These are phyloP conservation scores for Hirsutella rhossiliensis DNA, from an alignment of 2,329 filamentous ascomycete species.

Conservation along the genomic window DNA sequence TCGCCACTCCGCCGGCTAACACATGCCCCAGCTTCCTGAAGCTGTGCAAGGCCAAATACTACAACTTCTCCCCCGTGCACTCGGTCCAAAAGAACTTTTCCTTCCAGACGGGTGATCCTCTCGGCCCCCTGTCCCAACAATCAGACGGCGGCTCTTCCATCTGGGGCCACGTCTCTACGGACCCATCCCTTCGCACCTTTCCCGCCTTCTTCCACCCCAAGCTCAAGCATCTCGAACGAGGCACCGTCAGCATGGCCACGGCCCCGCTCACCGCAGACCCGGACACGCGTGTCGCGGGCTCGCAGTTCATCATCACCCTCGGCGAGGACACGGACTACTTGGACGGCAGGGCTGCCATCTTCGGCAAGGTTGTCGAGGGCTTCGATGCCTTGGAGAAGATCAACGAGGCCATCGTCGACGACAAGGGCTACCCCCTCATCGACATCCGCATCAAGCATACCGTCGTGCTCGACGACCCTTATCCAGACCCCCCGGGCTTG, in stretches of 20 bases:
- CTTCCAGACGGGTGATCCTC: constrained; percentile 89
- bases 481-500: constrained; percentile 66
- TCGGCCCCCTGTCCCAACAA: constrained; percentile 70
- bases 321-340: constrained; percentile 82
- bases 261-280: constrained; percentile 63
- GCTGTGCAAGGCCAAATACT: constrained; percentile 98
- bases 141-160: constrained; percentile 91
- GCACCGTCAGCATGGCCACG: constrained; percentile 97
- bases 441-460: constrained; percentile 94
- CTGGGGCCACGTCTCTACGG: constrained; percentile 68
- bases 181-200: constrained; percentile 62
- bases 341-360: constrained; percentile 88
- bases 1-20: constrained; percentile 32
- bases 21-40: constrained; percentile 70
- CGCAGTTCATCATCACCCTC: constrained; percentile 88
- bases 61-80: constrained; percentile 91
- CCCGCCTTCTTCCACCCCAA: constrained; percentile 75
- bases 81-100: constrained; percentile 91
- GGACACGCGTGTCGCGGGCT: constrained; percentile 71
- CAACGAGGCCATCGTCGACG: constrained; percentile 79
- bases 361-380: constrained; percentile 90
- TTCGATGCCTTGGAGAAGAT: constrained; percentile 92
- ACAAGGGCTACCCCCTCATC: constrained; percentile 75
- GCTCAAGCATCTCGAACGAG: constrained; percentile 76
- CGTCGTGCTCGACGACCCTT: constrained; percentile 84